Base-by-base conservation (phyloP, 371 early-diverging fungal genomes). In the Circinella minor region DNA sequence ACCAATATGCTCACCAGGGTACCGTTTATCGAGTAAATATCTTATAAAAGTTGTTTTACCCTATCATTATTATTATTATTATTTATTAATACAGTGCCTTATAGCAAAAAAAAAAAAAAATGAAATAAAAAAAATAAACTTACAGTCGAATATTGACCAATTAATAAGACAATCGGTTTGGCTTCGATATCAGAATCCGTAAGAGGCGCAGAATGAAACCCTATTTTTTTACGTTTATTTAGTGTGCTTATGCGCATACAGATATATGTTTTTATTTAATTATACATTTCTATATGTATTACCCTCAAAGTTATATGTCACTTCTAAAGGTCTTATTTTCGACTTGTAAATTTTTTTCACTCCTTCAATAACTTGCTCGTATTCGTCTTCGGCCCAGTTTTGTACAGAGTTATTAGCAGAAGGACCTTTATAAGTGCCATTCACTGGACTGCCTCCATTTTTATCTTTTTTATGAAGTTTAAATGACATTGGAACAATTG, bases 31-130 rank as follows among this genome's bases (percentile, higher is more conserved):
- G 43, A 94, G 82, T n/a, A 95, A 76, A 73, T 93, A 89, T 65
- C 93, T 89, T 67, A 95, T 91, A 74, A 95, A 94, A 0, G 94
- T 93, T 3, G 93, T 92, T 77, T 95, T 95, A 65, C 94, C 94
- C 88, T 85, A 75, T 36, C 4, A 63, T 49, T 34, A 18, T 15
- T 66, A 10, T 48, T 13, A 57, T 17, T 18, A 27, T 57, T 34
- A 8, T 34, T 13, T 57, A 27, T n/a, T 34, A 49, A 27, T 9
- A 7, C 27, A 34, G 3, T 38, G 7, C 54, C 2, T 49, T 54
- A 1, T 51, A 51, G n/a, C n/a, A 17, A 14, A 51, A 43, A 1
- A 43, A 43, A 9, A 27, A 27, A 27, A 27, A 27, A 27, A 0
- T 27, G 27, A 27, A 27, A 43, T 43, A 43, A 9, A 43, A 43